Percentiles rank a stretch among this genome's conserved stretches.
phyloP scores from a whole-genome alignment of 352 stramenopile species.

The Phytopythium cucurbitacearum region DNA sequence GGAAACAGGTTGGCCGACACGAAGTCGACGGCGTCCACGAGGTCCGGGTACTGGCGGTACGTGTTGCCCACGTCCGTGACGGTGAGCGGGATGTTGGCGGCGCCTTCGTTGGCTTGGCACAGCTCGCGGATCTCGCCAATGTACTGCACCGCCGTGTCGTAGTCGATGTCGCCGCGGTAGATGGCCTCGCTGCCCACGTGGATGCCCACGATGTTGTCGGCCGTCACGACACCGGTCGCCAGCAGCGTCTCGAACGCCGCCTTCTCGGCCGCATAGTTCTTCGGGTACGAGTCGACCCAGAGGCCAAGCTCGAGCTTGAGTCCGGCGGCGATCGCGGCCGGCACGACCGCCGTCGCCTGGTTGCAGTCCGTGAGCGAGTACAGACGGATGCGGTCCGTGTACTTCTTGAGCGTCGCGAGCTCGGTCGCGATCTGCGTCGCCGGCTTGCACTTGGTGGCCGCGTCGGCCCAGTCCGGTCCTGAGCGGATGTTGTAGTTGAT shows the following conservation, averaged over 20 bases:
- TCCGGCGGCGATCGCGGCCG: slow-evolving; percentile 31
- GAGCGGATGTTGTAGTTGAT: slow-evolving; percentile 50
- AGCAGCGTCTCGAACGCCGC: slow-evolving; percentile 37
- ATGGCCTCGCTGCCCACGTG: slow-evolving; percentile 71
- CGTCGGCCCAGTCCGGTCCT: slow-evolving; percentile 38
- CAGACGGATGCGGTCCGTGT: slow-evolving; percentile 46
- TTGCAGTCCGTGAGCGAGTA: slow-evolving; percentile 56
- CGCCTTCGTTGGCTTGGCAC: slow-evolving; percentile 15
- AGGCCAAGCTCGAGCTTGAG: slow-evolving; percentile 47
- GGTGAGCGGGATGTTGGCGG: slow-evolving; percentile 38
- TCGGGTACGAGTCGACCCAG: slow-evolving; percentile 28
- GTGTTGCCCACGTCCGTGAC: slow-evolving; percentile 60
- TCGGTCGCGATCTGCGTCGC: slow-evolving; percentile 39
- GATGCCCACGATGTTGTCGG: slow-evolving; percentile 40
- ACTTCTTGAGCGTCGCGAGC: slow-evolving; percentile 32
- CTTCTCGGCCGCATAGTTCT: slow-evolving; percentile 37
- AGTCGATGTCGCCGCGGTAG: slow-evolving; percentile 52
- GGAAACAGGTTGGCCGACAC: slow-evolving; percentile 62
- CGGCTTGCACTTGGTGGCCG: slow-evolving; percentile 53
- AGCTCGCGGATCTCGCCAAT: slow-evolving; percentile 54
- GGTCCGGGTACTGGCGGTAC: slow-evolving; percentile 40
- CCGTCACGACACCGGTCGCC: slow-evolving; percentile 27
- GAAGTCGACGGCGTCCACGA: slow-evolving; percentile 59
- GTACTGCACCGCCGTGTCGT: slow-evolving; percentile 34
- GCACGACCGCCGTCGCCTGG: slow-evolving; percentile 32